Evolutionary conservation across 257 asterid species (phyloP), one percentile per base, ranked within the genome.

Genomic region (Echium plantagineum): DNA sequence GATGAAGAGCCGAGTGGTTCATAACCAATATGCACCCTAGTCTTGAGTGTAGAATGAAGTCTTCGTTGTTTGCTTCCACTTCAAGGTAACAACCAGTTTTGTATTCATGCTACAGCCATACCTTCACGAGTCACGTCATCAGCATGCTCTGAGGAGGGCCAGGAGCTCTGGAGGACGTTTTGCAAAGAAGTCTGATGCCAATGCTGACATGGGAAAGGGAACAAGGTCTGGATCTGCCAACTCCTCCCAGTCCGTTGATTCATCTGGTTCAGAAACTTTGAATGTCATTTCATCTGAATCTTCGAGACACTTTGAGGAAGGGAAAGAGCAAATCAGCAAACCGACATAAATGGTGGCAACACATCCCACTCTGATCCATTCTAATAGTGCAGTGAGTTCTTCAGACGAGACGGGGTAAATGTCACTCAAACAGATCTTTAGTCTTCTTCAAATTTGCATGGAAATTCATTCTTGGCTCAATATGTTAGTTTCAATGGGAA

Each of bases 51-150:
- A 35, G 46, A 35, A 7, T 35, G 32, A 28, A 28, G 32, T 28
- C 32, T 6, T 35, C 46, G 7, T 35, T 60, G 35, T 19, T 60
- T 42, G 24, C 22, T 42, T 19, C 53, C 15, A 4, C 49, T 42
- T 61, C 47, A 26, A 56, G 5, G 38, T 28, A 15, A 56, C 31
- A 18, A n/a, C 13, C 55, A 26, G 54, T 66, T 32, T 18, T 49
- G 55, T 58, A 66, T 46, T 49, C 35, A 30, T 58, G 21, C 46
- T 49, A 58, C 85, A 90, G 96, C 94, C 96, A 20, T 87, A 90
- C 69, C 94, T 86, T 57, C 94, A 86, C 3, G 97, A 86, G 69
- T 86, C 97, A n/a, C 79, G 91, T 24, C 97, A 90, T 73, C 95
- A 86, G 75, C 97, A 90, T 66, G 97, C 97, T 20, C 68, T 90